Conservation (phyloP, 2,329 filamentous ascomycete species). For the Niveomyces coronatus region DNA sequence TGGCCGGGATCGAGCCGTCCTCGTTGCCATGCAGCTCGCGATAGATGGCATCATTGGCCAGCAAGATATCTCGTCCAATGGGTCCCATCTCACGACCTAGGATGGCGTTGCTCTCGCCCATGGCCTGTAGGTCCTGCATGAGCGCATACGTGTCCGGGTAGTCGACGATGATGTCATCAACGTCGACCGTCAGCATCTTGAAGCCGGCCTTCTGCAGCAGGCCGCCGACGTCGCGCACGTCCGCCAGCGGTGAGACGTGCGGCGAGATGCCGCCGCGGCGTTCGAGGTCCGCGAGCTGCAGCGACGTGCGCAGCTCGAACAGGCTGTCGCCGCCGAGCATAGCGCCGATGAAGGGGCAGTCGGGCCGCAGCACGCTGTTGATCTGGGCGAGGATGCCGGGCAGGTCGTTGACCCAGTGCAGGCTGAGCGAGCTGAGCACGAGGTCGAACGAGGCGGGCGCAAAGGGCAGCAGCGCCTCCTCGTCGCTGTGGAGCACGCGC, state of each 20-base stretch:
- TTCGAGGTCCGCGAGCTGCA: slow-evolving; percentile 88
- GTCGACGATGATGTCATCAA: slow-evolving; percentile 94
- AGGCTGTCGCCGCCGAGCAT: slow-evolving; percentile 96
- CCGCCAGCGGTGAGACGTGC: slow-evolving; percentile 82
- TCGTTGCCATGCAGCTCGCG: slow-evolving; percentile 74
- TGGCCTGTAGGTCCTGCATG: slow-evolving; percentile 89
- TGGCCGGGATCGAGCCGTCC: slow-evolving; percentile 71
- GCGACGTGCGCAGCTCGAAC: slow-evolving; percentile 83
- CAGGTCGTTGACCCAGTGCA: slow-evolving; percentile 98
- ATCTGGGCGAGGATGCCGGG: slow-evolving; percentile 76
- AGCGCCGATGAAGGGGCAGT: slow-evolving; percentile 83
- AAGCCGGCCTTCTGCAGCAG: slow-evolving; percentile 81
- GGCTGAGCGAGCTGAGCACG: slow-evolving; percentile 74
- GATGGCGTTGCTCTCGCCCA: slow-evolving; percentile 91
- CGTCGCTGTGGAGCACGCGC: slow-evolving; percentile 61
- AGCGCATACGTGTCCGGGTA: slow-evolving; percentile 83
- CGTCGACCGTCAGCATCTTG: slow-evolving; percentile 90
- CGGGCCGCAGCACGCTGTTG: slow-evolving; percentile 79
- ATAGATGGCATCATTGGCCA: slow-evolving; percentile 86
- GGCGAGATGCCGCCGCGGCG: slow-evolving; percentile 84
- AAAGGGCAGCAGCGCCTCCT: slow-evolving; percentile 68
- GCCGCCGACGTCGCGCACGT: slow-evolving; percentile 84
- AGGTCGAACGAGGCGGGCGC: slow-evolving; percentile 72
- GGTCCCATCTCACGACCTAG: slow-evolving; percentile 71
- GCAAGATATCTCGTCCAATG: slow-evolving; percentile 70